A percentile compares a stretch with the other conserved stretches of the same genome.
phyloP scores from a whole-genome alignment of 1,139 yeast genomes.

The Suhomyces panamericanus region DNA sequence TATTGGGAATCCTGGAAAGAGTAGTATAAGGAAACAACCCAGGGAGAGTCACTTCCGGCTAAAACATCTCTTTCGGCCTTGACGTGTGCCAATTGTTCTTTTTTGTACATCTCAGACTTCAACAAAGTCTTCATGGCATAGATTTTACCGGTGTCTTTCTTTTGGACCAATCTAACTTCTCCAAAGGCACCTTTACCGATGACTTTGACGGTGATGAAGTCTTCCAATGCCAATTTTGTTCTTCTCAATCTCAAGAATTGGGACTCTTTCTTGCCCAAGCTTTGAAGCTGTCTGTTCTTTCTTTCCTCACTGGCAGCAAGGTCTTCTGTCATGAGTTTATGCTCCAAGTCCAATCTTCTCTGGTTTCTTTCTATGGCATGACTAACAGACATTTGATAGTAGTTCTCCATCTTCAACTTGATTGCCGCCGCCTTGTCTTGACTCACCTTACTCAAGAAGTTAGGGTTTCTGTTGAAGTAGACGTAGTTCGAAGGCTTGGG shows the following conservation, averaged over 20 bases:
- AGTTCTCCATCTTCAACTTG: constrained; percentile 69
- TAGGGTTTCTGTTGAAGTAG: constrained; percentile 85
- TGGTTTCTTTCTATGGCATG: constrained; percentile 83
- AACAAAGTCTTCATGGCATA: constrained; percentile 82
- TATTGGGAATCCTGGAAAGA: constrained; percentile 80
- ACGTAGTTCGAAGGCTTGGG: constrained; percentile 47
- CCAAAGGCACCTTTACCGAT: constrained; percentile 90
- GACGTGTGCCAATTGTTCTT: constrained; percentile 81
- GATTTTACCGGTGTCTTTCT: constrained; percentile 77
- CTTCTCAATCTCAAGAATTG: constrained; percentile 74
- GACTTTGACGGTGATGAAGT: constrained; percentile 75
- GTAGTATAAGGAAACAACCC: constrained; percentile 81
- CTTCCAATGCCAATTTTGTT: constrained; percentile 72
- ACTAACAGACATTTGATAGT: constrained; percentile 71
- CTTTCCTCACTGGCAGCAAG: constrained; percentile 66
- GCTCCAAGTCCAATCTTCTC: constrained; percentile 72
- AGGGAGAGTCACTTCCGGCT: constrained; percentile 83
- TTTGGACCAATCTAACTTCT: constrained; percentile 80
- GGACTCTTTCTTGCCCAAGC: constrained; percentile 74
- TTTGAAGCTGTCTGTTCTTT: constrained; percentile 67
- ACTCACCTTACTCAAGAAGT: constrained; percentile 59
- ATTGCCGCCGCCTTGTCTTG: constrained; percentile 77
- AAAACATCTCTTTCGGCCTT: constrained; percentile 84
- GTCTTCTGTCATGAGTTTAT: constrained; percentile 63
- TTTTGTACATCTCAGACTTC: constrained; percentile 80